Conservation (phyloP, 169 alveolate species). For the Eimeria acervulina region DNA sequence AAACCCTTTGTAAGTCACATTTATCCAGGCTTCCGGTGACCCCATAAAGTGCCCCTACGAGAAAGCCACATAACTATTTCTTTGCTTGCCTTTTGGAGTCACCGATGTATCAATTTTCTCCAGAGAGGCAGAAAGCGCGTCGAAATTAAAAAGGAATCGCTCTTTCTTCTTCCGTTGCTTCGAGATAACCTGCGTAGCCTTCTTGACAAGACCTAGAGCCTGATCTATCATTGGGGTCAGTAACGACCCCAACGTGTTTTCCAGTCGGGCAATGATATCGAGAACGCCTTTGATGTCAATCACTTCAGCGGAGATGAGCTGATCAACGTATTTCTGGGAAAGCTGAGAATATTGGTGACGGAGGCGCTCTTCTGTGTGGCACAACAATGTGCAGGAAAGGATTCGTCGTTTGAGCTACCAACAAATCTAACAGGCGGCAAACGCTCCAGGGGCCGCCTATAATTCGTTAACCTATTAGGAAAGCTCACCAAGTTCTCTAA, state of each 20-base stretch:
- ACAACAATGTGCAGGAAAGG: neutral
- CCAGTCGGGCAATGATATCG: constrained; percentile 53
- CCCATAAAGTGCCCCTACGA: neutral
- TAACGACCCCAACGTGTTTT: constrained; percentile 25
- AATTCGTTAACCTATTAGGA: too few species aligned
- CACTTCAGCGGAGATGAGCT: constrained; percentile 61
- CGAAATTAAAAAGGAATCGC: constrained; percentile 29
- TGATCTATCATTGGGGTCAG: constrained; percentile 62
- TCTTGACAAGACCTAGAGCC: constrained; percentile 49
- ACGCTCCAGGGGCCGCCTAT: neutral
- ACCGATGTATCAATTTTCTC: constrained; percentile 15
- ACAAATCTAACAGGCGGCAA: neutral
- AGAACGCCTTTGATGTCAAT: constrained; percentile 49
- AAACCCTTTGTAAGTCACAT: neutral
- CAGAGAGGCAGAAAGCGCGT: constrained; percentile 45
- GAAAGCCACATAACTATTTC: neutral
- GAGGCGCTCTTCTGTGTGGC: constrained; percentile 47
- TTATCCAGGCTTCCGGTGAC: neutral
- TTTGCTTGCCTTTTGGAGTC: constrained; percentile 59
- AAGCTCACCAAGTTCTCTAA: constrained; percentile 37
- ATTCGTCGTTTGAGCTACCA: neutral
- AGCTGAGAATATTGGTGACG: constrained; percentile 74
- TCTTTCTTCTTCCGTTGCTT: neutral
- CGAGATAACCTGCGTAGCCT: constrained; percentile 29
- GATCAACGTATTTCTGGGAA: constrained; percentile 58